Evolutionary conservation across 108 stramenopile genomes (phyloP).

Genomic region (Epithemia pelagica): DNA sequence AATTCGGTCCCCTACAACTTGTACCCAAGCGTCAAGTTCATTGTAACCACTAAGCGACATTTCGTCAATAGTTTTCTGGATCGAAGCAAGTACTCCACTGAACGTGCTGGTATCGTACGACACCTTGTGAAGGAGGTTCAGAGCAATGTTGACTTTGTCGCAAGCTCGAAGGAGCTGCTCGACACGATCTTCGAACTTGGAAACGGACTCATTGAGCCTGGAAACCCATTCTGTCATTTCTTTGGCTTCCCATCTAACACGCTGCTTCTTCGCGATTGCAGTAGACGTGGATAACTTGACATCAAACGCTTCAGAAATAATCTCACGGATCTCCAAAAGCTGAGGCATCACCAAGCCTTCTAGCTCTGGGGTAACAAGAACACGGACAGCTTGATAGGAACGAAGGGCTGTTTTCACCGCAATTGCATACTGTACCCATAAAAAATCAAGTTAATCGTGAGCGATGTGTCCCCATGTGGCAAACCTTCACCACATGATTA

Average conservation of each 20-base stretch:
- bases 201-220: slow-evolving; percentile 75
- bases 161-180: slow-evolving; percentile 68
- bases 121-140: slow-evolving; percentile 41
- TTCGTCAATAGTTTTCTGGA: slow-evolving; percentile 91
- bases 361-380: slow-evolving; percentile 57
- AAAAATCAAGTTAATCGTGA: too few species aligned
- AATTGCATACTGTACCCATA: slow-evolving; percentile 45
- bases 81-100: slow-evolving; percentile 41
- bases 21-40: slow-evolving; percentile 66
- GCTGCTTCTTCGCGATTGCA: slow-evolving; percentile 50
- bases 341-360: slow-evolving; percentile 77
- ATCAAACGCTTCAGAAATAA: slow-evolving; percentile 73
- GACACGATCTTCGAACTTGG: slow-evolving; percentile 75
- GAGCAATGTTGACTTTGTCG: slow-evolving; percentile 54
- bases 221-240: slow-evolving; percentile 82
- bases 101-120: slow-evolving; percentile 59
- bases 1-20: slow-evolving; percentile 54
- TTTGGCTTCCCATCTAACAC: slow-evolving; percentile 72
- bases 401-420: slow-evolving; percentile 86
- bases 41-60: slow-evolving; percentile 80
- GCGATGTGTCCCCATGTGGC: too few species aligned
- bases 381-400: slow-evolving; percentile 71
- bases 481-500: too few species aligned
- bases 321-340: slow-evolving; percentile 63
- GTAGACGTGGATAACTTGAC: slow-evolving; percentile 55